A percentile compares a stretch with the other conserved stretches of the same genome.
These are phyloP conservation scores for Verticillium dahliae DNA, from an alignment of 2,329 filamentous ascomycete genomes.

Conservation along the genomic window DNA sequence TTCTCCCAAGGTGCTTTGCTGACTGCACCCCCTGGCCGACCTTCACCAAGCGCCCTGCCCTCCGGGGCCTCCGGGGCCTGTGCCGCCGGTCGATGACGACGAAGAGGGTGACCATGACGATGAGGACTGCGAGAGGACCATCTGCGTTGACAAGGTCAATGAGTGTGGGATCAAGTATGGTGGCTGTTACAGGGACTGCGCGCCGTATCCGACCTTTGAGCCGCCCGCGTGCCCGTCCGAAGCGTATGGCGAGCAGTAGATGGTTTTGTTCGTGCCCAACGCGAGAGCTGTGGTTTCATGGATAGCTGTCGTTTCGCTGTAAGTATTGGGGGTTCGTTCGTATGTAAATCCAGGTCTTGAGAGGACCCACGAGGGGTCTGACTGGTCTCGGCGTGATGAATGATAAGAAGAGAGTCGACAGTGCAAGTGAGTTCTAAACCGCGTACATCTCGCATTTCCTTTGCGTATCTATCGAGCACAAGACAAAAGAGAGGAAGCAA, in stretches of 20 bases:
- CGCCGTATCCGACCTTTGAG: background rate
- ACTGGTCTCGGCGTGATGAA: no score
- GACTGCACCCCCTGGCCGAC: conserved; percentile 12
- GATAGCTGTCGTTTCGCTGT: no score
- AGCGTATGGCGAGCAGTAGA: background rate
- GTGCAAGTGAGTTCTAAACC: no score
- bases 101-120: background rate
- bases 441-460: no score
- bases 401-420: no score
- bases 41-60: conserved; percentile 10
- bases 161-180: conserved; percentile 4
- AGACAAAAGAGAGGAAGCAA: no score
- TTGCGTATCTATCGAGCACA: no score
- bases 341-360: no score
- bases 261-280: no score
- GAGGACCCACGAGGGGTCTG: no score
- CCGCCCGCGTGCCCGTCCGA: conserved; percentile 1
- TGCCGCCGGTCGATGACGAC: background rate
- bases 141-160: conserved; percentile 6
- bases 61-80: background rate
- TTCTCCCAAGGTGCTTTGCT: conserved; percentile 6
- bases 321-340: no score
- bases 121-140: background rate
- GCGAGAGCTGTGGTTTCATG: no score
- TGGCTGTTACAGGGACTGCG: background rate